These are phyloP conservation scores for Aspergillus pseudoglaucus DNA, from an alignment of 2,329 filamentous ascomycete species.

Conservation along the genomic window DNA sequence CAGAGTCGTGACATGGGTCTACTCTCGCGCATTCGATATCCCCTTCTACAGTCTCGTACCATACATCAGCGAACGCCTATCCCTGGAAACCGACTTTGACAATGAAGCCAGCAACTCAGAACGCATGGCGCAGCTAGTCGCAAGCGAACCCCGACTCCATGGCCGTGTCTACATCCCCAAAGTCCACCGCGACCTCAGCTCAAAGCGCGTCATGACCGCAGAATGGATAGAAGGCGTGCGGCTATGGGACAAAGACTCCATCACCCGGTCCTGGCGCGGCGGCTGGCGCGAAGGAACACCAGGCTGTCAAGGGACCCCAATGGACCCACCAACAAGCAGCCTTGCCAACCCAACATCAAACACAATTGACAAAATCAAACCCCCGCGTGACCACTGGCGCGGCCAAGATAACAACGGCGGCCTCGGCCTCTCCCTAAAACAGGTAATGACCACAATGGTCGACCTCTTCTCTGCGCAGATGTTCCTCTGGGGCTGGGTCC, in stretches of 20 bases:
- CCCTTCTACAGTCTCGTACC: conserved; percentile 86
- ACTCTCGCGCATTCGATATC: conserved; percentile 85
- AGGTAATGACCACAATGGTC: conserved; percentile 94
- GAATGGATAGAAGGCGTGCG: conserved; percentile 97
- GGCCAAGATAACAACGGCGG: conserved; percentile 68
- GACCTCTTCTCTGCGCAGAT: conserved; percentile 97
- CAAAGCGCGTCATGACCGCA: conserved; percentile 78
- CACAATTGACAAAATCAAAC: conserved; percentile 59
- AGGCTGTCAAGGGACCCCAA: conserved; percentile 62
- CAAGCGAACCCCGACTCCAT: conserved; percentile 66
- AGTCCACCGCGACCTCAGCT: conserved; percentile 75
- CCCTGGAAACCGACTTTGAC: conserved; percentile 88
- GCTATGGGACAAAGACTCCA: conserved; percentile 82
- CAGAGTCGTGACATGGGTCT: conserved; percentile 72
- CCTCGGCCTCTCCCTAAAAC: conserved; percentile 71
- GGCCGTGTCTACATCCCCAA: conserved; percentile 82
- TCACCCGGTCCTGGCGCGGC: conserved; percentile 71
- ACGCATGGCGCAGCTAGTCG: conserved; percentile 71
- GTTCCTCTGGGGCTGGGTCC: conserved; percentile 92
- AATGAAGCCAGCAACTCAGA: conserved; percentile 87
- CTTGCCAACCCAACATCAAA: conserved; percentile 33
- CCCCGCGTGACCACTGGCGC: conserved; percentile 71
- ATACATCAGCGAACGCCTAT: conserved; percentile 85
- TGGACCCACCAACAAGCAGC: conserved; percentile 50
- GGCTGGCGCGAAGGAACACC: conserved; percentile 70